phyloP scores from a whole-genome alignment of 768 basidiomycete genomes.

The Mycena vitilis region DNA sequence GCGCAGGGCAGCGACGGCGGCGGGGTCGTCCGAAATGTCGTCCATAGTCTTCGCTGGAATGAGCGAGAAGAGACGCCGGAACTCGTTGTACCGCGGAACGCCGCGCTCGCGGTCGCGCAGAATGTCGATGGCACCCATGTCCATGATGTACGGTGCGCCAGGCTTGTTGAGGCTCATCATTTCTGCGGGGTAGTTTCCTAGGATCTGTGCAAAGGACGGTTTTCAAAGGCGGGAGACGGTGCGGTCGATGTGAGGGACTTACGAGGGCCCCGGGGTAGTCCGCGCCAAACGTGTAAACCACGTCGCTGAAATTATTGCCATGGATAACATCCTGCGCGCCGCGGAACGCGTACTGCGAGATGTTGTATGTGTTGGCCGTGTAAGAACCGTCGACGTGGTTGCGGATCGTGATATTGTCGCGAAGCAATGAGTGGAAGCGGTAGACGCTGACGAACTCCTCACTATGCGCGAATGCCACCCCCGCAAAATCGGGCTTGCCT shows the following conservation, averaged over 20 bases:
- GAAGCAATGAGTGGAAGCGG: constrained; percentile 30
- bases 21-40: constrained; percentile 25
- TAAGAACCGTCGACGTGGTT: constrained; percentile 17
- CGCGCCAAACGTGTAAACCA: constrained; percentile 30
- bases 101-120: constrained; percentile 34
- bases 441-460: constrained; percentile 34
- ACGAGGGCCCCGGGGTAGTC: constrained; percentile 31
- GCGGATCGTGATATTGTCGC: constrained; percentile 33
- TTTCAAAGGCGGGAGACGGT: neutral
- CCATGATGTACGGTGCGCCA: constrained; percentile 16
- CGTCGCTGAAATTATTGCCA: constrained; percentile 29
- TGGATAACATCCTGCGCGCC: constrained; percentile 26
- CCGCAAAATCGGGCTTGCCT: constrained; percentile 27
- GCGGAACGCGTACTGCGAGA: constrained; percentile 28
- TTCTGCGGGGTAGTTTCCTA: constrained; percentile 25
- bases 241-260: neutral
- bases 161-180: constrained; percentile 27
- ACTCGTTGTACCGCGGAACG: constrained; percentile 32
- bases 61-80: constrained; percentile 31
- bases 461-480: constrained; percentile 33
- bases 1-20: constrained; percentile 15
- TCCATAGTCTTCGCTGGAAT: constrained; percentile 22
- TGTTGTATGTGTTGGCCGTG: constrained; percentile 24
- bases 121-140: constrained; percentile 31
- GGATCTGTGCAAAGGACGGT: neutral